A percentile compares a stretch with the other conserved stretches of the same genome.
These are phyloP conservation scores for Microcyclosporella mali DNA, from an alignment of 2,329 filamentous ascomycete genomes.

Conservation along the genomic window DNA sequence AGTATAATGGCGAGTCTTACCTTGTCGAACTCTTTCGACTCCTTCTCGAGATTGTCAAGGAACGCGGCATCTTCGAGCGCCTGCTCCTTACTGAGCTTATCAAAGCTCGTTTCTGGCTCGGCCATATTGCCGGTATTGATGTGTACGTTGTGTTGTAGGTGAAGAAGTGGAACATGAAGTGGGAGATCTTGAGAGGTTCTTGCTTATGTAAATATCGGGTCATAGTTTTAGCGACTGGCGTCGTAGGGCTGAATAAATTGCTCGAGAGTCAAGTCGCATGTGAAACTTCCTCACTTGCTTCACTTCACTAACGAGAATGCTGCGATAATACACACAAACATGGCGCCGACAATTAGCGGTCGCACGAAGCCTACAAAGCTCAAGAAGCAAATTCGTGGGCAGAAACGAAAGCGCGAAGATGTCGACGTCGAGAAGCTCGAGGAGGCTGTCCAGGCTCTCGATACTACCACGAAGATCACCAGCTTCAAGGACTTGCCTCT, in stretches of 20 bases:
- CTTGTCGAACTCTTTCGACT: conserved; percentile 88
- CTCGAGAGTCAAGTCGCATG: not conserved
- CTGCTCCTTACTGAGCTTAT: conserved; percentile 28
- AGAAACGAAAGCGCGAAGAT: conserved; percentile 23
- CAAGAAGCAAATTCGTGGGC: conserved; percentile 46
- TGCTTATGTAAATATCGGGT: too few species aligned
- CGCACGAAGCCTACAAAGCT: conserved; percentile 47
- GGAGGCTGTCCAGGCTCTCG: conserved; percentile 42
- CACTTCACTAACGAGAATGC: too few species aligned
- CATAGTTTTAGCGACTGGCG: too few species aligned
- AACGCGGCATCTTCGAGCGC: conserved; percentile 58
- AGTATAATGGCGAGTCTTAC: conserved; percentile 36
- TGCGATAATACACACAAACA: conserved; percentile 4
- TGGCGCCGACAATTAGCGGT: conserved; percentile 34
- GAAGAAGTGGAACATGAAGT: not conserved
- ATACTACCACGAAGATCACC: conserved; percentile 56
- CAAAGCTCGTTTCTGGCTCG: conserved; percentile 25
- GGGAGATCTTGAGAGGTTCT: too few species aligned
- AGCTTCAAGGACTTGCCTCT: conserved; percentile 80
- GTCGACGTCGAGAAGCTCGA: conserved; percentile 24
- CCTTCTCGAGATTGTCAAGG: conserved; percentile 72
- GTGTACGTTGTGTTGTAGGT: not conserved
- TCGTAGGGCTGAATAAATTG: too few species aligned
- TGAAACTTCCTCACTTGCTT: not conserved
- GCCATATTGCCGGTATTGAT: conserved; percentile 11